A percentile compares a stretch with the other conserved stretches of the same genome.
These are phyloP conservation scores for Boletus vermiculosoides DNA, from an alignment of 768 basidiomycete species.

Conservation along the genomic window DNA sequence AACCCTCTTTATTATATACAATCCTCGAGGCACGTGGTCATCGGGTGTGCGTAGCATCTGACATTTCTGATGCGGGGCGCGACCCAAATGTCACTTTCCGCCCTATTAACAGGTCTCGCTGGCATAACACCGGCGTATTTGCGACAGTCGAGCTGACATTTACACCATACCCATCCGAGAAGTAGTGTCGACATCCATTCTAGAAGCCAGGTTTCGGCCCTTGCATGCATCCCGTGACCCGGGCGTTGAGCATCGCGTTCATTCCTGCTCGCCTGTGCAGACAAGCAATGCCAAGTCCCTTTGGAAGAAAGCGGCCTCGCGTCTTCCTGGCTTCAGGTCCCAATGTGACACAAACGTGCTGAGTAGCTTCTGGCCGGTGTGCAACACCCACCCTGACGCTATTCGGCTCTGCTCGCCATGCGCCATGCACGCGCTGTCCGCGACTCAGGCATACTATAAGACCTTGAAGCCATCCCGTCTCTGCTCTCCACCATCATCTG, in stretches of 20 bases:
- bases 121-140: conserved; percentile 1
- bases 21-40: conserved; percentile 19
- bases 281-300: conserved; percentile 26
- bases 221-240: conserved; percentile 15
- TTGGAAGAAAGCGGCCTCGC: conserved; percentile 34
- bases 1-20: conserved; percentile 18
- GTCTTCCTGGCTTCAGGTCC: conserved; percentile 29
- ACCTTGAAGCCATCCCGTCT: conserved; percentile 7
- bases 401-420: conserved; percentile 29
- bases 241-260: conserved; percentile 23
- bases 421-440: conserved; percentile 28
- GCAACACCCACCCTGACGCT: conserved; percentile 23
- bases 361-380: conserved; percentile 17
- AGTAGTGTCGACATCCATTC: conserved; percentile 7
- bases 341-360: conserved; percentile 24
- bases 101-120: conserved; percentile 5
- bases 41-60: conserved; percentile 7
- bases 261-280: conserved; percentile 32
- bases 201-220: conserved; percentile 14
- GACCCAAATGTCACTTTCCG: not conserved
- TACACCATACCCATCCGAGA: not conserved
- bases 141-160: conserved; percentile 5
- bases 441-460: conserved; percentile 25
- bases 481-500: conserved; percentile 16
- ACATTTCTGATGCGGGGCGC: conserved; percentile 10